These are phyloP conservation scores for Buddleja alternifolia DNA, from an alignment of 257 asterid genomes.

Conservation along the genomic window DNA sequence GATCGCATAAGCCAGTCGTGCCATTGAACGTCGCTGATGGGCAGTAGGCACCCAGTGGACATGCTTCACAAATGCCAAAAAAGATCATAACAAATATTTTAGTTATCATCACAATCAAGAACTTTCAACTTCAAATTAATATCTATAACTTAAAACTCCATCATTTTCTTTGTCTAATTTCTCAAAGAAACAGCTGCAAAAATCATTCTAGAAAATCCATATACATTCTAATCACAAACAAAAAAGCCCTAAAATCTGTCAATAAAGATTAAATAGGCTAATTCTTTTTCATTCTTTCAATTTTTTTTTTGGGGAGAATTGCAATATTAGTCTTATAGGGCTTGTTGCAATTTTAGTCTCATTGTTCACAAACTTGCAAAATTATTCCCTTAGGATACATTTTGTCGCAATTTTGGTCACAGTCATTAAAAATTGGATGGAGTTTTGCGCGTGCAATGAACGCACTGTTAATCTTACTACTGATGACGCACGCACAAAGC, in stretches of 20 bases:
- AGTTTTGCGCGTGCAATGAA: too few relatives aligned
- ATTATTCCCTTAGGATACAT: too few relatives aligned
- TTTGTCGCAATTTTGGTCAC: too few relatives aligned
- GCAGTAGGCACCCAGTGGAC: slow-evolving; percentile 92
- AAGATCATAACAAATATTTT: background rate
- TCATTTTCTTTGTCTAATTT: background rate
- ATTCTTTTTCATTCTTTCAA: background rate
- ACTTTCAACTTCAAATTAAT: slow-evolving; percentile 1
- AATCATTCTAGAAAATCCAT: background rate
- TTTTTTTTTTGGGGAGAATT: too few relatives aligned
- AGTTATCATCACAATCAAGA: slow-evolving; percentile 25
- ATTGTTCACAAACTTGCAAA: too few relatives aligned
- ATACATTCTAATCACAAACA: background rate
- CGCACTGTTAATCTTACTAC: too few relatives aligned
- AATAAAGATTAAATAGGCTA: background rate
- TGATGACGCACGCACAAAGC: too few relatives aligned
- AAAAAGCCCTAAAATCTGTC: background rate
- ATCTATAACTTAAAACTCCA: background rate
- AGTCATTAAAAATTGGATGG: too few relatives aligned
- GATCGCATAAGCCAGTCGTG: slow-evolving; percentile 76
- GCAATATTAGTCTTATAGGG: too few relatives aligned
- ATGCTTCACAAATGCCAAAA: slow-evolving; percentile 53
- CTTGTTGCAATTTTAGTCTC: too few relatives aligned
- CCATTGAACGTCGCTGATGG: slow-evolving; percentile 69
- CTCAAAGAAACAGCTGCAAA: background rate